A percentile compares a stretch with the other conserved stretches of the same genome.
Evolutionary conservation across 176 grass and related monocot genomes (phyloP).

Genomic region (Lolium multiflorum): DNA sequence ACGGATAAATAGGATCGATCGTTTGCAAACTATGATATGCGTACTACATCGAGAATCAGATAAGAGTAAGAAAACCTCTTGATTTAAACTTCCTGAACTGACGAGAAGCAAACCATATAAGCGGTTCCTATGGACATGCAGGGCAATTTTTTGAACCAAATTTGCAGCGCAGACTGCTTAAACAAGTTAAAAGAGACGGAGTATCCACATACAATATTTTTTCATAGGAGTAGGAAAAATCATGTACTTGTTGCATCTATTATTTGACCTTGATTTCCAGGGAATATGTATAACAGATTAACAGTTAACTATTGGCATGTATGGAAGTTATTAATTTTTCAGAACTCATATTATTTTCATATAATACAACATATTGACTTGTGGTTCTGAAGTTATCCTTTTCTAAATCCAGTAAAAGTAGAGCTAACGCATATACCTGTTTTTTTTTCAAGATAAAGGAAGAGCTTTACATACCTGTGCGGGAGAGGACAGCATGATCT

Average conservation of each 20-base stretch:
- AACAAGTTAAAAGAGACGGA: not conserved
- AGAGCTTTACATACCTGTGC: not conserved
- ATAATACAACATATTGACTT: not conserved
- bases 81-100: not conserved
- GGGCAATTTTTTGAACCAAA: not conserved
- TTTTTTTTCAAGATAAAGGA: not conserved
- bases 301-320: not conserved
- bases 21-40: slow-evolving; percentile 20
- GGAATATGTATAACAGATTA: not conserved
- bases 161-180: not conserved
- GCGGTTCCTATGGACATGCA: not conserved
- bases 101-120: not conserved
- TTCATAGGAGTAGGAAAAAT: not conserved
- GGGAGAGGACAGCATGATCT: not conserved
- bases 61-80: not conserved
- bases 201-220: not conserved
- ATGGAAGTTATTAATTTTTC: too few species aligned
- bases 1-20: not conserved
- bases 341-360: too few species aligned
- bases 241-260: not conserved
- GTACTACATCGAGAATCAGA: slow-evolving; percentile 8
- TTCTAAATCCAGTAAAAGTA: not conserved
- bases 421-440: not conserved
- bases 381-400: slow-evolving; percentile 14
- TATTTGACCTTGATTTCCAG: not conserved